Conservation (phyloP, 2,329 filamentous ascomycete genomes). For the Trichoderma lentiforme region DNA sequence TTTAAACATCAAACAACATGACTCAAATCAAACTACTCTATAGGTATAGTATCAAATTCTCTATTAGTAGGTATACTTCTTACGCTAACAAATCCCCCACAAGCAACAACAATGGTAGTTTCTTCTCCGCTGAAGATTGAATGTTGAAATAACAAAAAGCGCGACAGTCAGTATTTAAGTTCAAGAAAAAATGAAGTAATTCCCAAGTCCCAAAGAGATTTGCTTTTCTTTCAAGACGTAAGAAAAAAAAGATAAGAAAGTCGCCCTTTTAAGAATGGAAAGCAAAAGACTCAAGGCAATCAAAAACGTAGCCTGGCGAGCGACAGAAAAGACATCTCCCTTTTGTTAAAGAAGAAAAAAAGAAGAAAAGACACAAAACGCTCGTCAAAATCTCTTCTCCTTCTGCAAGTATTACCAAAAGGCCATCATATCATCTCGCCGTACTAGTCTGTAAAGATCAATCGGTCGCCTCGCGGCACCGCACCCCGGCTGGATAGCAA, state of each 20-base stretch:
- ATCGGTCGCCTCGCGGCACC: neutral
- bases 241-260: neutral
- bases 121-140: neutral
- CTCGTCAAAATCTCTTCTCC: conserved; percentile 2
- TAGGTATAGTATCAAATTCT: conserved; percentile 15
- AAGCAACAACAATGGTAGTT: neutral
- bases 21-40: neutral
- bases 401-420: neutral
- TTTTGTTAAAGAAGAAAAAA: neutral
- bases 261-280: conserved; percentile 9
- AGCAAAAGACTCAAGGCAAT: neutral
- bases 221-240: neutral
- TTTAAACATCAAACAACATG: neutral
- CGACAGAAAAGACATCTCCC: neutral
- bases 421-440: neutral
- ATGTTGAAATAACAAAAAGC: neutral
- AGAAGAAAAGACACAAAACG: neutral
- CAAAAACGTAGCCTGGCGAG: neutral
- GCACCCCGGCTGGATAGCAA: neutral
- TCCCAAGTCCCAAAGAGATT: neutral
- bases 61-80: conserved; percentile 19
- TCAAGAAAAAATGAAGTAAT: neutral
- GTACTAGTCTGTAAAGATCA: neutral
- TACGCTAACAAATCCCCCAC: conserved; percentile 4
- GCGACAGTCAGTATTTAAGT: neutral